Evolutionary conservation across 176 grass and related monocot genomes (phyloP).

Genomic region (Avena eriantha): DNA sequence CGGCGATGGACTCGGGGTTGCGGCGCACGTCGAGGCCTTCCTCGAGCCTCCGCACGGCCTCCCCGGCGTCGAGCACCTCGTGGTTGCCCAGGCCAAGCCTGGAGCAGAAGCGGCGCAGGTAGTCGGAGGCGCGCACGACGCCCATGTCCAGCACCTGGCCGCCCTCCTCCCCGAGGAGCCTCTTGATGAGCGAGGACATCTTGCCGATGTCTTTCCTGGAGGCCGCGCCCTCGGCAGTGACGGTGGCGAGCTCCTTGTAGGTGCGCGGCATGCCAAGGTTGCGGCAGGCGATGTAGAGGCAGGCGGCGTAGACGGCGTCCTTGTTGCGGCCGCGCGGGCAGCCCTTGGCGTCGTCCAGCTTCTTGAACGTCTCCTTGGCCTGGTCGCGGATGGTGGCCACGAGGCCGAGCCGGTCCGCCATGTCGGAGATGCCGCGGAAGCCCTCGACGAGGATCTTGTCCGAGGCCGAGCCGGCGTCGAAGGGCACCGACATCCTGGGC

Average conservation of each 20-base stretch:
- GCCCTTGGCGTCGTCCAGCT: constrained; percentile 43
- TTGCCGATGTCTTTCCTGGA: too few species aligned
- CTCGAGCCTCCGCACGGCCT: constrained; percentile 43
- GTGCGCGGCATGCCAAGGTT: constrained; percentile 60
- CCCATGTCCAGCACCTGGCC: constrained; percentile 44
- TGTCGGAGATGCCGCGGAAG: constrained; percentile 47
- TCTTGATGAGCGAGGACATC: too few species aligned
- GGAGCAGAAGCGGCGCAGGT: constrained; percentile 57
- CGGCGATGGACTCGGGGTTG: constrained; percentile 58
- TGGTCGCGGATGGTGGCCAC: constrained; percentile 47
- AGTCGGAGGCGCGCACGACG: constrained; percentile 48
- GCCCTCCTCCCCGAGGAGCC: not conserved
- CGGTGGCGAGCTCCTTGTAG: constrained; percentile 57
- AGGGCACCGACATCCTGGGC: not conserved
- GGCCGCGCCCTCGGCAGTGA: constrained; percentile 20
- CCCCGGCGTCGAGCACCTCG: constrained; percentile 45
- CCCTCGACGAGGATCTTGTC: constrained; percentile 28
- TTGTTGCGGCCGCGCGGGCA: constrained; percentile 16
- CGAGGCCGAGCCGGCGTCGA: not conserved
- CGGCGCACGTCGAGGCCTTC: constrained; percentile 50
- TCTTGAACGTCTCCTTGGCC: constrained; percentile 54
- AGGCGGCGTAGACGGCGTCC: constrained; percentile 54
- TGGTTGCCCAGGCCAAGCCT: constrained; percentile 47
- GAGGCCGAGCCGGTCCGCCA: constrained; percentile 59
- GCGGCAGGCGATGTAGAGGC: constrained; percentile 63